phyloP scores from a whole-genome alignment of 225 moss, liverwort and hornwort species.

The Marchantia polymorpha region DNA sequence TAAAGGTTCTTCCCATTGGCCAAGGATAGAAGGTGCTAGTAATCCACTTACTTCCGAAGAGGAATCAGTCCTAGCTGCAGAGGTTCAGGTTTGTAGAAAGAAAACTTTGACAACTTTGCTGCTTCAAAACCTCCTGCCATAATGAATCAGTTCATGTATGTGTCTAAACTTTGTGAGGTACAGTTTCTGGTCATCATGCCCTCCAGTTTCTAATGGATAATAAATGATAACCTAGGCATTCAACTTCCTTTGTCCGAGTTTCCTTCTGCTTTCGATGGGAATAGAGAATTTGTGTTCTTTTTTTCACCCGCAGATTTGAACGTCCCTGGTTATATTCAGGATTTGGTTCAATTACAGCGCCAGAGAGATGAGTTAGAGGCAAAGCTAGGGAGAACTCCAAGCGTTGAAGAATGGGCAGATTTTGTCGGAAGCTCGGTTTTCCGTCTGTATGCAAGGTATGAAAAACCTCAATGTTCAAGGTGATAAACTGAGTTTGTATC shows the following conservation, averaged over 20 bases:
- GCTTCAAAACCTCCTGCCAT: too few relatives aligned
- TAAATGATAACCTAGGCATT: too few relatives aligned
- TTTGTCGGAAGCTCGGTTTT: conserved; percentile 51
- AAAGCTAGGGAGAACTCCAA: conserved; percentile 53
- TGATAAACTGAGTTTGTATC: background rate
- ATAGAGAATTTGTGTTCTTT: background rate
- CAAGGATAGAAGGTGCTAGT: conserved; percentile 45
- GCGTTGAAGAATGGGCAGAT: conserved; percentile 81
- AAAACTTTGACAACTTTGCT: too few relatives aligned
- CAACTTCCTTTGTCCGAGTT: background rate
- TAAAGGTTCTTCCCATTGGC: conserved; percentile 30
- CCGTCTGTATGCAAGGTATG: conserved; percentile 81
- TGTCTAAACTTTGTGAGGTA: background rate
- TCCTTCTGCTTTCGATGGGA: background rate
- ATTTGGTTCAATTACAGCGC: conserved; percentile 59
- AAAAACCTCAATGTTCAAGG: background rate
- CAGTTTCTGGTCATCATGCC: background rate
- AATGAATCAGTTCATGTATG: background rate
- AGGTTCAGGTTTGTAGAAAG: conserved; percentile 59
- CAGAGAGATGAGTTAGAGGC: conserved; percentile 50
- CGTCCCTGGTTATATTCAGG: conserved; percentile 28
- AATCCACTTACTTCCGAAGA: conserved; percentile 65
- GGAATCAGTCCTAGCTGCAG: conserved; percentile 58
- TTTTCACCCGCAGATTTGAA: background rate
- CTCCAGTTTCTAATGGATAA: background rate